Percentiles rank a stretch among this genome's conserved stretches.
Conservation (phyloP, 371 early-diverging fungal species). For the Mucor circinelloides region DNA sequence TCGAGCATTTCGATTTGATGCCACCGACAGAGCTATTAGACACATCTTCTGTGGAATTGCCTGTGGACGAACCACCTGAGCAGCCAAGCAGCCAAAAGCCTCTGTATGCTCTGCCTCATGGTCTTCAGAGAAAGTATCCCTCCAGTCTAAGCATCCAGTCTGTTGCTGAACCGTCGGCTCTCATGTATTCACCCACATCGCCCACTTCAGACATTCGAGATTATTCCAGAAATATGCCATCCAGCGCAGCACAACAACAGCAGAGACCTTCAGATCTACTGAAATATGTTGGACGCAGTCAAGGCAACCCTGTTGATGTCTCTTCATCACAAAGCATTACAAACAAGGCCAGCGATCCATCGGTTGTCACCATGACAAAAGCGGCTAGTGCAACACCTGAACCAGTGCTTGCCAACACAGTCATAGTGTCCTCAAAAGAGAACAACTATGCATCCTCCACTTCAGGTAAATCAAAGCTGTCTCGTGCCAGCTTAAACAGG, state of each 20-base stretch:
- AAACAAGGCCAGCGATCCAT: neutral
- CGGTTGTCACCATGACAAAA: neutral
- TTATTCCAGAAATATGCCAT: neutral
- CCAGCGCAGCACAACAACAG: neutral
- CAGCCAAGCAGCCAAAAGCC: neutral
- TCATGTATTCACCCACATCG: neutral
- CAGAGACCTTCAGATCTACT: neutral
- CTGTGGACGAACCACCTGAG: neutral
- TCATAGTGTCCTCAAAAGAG: neutral
- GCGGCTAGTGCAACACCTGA: neutral
- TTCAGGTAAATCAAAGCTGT: neutral
- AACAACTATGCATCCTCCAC: neutral
- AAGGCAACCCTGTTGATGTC: neutral
- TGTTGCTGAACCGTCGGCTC: neutral
- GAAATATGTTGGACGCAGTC: neutral
- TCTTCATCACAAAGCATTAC: neutral
- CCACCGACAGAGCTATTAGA: constrained; percentile 11
- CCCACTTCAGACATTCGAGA: neutral
- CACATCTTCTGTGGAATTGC: neutral
- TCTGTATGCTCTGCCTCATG: neutral
- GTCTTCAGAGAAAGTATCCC: neutral
- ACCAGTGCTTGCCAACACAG: neutral
- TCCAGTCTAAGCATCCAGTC: neutral
- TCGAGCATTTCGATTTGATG: constrained; percentile 12
- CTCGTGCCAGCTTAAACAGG: constrained; percentile 14